These are phyloP conservation scores for Phoma sp. DNA, from an alignment of 2,329 filamentous ascomycete genomes.

Conservation along the genomic window DNA sequence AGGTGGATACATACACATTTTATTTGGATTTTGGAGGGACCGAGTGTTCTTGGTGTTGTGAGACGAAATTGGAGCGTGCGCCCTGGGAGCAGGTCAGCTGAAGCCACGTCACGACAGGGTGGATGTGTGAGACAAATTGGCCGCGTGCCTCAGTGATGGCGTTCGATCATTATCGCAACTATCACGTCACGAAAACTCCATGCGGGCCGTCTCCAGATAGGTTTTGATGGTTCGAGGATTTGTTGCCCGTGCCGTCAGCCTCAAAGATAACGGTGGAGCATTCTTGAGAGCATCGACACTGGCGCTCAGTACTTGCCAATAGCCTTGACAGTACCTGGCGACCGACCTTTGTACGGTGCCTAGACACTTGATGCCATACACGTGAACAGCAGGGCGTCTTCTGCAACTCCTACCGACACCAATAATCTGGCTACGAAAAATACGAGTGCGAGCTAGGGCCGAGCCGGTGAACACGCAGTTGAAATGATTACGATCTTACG, in stretches of 20 bases:
- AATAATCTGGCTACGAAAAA: not conserved
- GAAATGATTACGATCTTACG: not conserved
- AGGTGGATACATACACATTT: no score
- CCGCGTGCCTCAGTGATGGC: no score
- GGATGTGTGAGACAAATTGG: no score
- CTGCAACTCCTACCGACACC: not conserved
- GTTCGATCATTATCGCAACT: no score
- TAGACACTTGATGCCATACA: not conserved
- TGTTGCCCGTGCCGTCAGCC: no score
- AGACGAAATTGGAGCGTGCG: not conserved
- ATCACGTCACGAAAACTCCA: no score
- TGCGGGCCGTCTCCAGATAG: no score
- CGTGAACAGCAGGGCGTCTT: not conserved
- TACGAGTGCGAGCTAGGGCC: not conserved
- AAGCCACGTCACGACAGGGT: not conserved
- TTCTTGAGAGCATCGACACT: not conserved
- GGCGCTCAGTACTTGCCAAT: not conserved
- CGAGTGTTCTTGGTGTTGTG: no score
- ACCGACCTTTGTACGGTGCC: no score
- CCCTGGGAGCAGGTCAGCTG: not conserved
- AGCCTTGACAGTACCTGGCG: not conserved
- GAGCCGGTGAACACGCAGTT: not conserved
- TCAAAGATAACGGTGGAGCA: conserved; percentile 1
- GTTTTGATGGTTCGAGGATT: no score
- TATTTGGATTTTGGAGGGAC: no score